These are phyloP conservation scores for Backusella mclennaniae DNA, from an alignment of 192 early-diverging fungal species.

Conservation along the genomic window DNA sequence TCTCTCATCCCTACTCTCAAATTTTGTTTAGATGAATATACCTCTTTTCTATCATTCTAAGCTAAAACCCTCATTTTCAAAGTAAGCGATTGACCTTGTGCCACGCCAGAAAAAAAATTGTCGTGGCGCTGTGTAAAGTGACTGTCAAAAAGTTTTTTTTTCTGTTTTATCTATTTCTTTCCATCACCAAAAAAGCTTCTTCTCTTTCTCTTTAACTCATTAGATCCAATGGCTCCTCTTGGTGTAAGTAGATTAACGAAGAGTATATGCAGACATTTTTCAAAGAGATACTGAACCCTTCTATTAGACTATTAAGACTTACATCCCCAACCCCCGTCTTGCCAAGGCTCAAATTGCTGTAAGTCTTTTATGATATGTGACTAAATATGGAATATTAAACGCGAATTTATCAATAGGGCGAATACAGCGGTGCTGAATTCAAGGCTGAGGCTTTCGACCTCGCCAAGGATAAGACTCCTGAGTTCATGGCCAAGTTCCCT, in stretches of 20 bases:
- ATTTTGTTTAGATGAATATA: neutral
- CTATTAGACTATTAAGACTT: constrained; percentile 53
- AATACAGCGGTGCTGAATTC: constrained; percentile 76
- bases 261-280: too few species aligned
- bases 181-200: neutral
- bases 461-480: constrained; percentile 72
- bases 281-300: neutral
- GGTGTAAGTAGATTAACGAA: constrained; percentile 23
- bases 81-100: neutral
- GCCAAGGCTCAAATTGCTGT: constrained; percentile 58
- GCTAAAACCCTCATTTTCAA: neutral
- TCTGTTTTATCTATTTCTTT: constrained; percentile 6
- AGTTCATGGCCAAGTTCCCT: constrained; percentile 91
- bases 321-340: constrained; percentile 73
- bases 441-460: constrained; percentile 64
- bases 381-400: neutral
- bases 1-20: neutral
- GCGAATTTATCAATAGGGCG: constrained; percentile 42
- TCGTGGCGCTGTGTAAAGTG: neutral
- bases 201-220: constrained; percentile 18
- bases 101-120: neutral
- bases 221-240: constrained; percentile 19
- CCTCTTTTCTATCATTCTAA: neutral
- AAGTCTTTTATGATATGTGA: neutral
- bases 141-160: constrained; percentile 10